Base-by-base conservation (phyloP, 345 rosid species). In the Bruguiera gymnorhiza region DNA sequence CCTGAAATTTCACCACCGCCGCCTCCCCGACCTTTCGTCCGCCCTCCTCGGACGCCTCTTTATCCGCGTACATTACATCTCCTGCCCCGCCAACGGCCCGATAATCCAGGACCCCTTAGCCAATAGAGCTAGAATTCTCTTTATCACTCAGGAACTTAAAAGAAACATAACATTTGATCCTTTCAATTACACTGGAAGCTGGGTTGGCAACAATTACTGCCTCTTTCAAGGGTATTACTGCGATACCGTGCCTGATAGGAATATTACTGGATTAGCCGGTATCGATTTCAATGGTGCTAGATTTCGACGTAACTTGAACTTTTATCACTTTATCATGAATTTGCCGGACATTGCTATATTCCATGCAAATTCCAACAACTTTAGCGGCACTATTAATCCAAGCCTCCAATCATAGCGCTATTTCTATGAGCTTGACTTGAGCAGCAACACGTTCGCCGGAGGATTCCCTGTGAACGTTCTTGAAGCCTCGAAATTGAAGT, bases 321-420 rank as follows among this genome's bases (percentile, higher is more conserved):
- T 83, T 26, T 52, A 74, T 21, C 72, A 76, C 8, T 81, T 79
- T 70, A 58, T 83, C 62, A 31, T 24, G 36, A 21, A 46, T 20
- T 70, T 81, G 30, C 68, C 67, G 2, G 87, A 81, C 52, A 63
- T 83, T 8, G 78, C 82, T 27, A 59, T 76, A 69, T 81, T 81
- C 65, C 87, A 83, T 36, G 61, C 78, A 27, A 83, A 83, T 69
- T 69, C 87, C 37, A 83, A 81, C 76, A 81, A 76, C 39, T 60
- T 81, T 30, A 76, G 73, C 46, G 50, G 58, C 57, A 8, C 65
- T 61, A 53, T 46, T 39, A 43, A 26, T 34, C 48, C 64, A 19
- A 48, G 32, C 39, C 31, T 69, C 39, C 59, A 31, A 11, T 23
- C 53, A n/a, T 59, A 60, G 51, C 39, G 80, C 3, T 77, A 63